phyloP scores from a whole-genome alignment of 2,329 filamentous ascomycete species.

The Diplodia sapinea region DNA sequence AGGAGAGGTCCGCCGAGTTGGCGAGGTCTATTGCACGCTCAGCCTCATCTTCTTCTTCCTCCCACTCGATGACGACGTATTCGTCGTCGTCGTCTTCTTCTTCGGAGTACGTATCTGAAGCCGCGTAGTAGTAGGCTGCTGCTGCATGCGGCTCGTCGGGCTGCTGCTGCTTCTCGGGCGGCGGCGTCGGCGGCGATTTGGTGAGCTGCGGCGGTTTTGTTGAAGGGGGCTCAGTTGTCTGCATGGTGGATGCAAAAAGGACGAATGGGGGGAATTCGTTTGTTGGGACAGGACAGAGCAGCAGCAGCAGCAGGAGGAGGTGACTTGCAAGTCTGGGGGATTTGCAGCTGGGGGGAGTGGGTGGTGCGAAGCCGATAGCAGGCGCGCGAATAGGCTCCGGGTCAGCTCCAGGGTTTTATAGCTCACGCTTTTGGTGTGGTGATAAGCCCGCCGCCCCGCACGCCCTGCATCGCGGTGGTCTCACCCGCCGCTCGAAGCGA shows the following conservation, averaged over 20 bases:
- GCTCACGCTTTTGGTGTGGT: not conserved
- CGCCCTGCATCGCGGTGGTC: constrained; percentile 12
- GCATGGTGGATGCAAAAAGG: not conserved
- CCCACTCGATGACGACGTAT: constrained; percentile 21
- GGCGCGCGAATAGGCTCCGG: not conserved
- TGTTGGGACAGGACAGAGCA: no score
- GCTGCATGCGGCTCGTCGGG: not conserved
- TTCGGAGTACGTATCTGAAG: constrained; percentile 27
- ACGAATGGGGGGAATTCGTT: not conserved
- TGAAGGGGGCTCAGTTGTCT: not conserved
- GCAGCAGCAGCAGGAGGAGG: no score
- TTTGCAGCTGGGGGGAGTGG: not conserved
- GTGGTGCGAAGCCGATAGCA: not conserved
- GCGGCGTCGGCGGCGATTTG: not conserved
- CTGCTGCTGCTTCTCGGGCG: not conserved
- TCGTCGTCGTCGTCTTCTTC: not conserved
- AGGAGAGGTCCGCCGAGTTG: constrained; percentile 6
- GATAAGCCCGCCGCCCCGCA: constrained; percentile 18
- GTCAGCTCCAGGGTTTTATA: not conserved
- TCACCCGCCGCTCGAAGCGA: constrained; percentile 11
- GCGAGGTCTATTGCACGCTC: constrained; percentile 22
- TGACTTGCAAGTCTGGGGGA: not conserved
- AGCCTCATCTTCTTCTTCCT: constrained; percentile 3
- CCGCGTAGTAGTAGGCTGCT: not conserved
- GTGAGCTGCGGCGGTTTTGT: constrained; percentile 2